A percentile compares a stretch with the other conserved stretches of the same genome.
phyloP scores from a whole-genome alignment of 345 rosid genomes.

The Cardamine occulta region DNA sequence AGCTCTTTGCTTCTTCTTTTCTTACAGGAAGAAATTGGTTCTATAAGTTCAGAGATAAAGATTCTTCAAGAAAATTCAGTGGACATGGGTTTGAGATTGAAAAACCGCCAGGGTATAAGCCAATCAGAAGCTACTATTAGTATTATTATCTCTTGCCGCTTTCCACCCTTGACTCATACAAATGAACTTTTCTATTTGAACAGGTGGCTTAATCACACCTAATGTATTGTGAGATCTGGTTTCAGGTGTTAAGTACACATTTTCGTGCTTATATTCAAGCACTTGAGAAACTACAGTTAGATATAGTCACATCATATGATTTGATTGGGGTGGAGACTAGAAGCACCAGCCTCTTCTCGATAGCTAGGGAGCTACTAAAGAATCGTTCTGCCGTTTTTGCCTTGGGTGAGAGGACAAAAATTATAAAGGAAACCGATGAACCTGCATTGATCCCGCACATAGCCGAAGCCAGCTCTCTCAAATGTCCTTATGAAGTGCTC shows the following conservation, averaged over 20 bases:
- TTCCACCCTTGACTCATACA: conserved; percentile 25
- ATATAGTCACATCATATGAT: conserved; percentile 90
- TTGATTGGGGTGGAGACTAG: conserved; percentile 96
- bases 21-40: no score
- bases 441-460: no score
- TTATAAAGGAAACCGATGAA: conserved; percentile 51
- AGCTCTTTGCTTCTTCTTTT: no score
- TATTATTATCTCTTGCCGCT: conserved; percentile 26
- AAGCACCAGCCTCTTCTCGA: conserved; percentile 78
- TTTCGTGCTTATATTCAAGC: conserved; percentile 98
- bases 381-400: conserved; percentile 95
- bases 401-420: conserved; percentile 84
- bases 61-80: conserved; percentile 96
- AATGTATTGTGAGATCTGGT: conserved; percentile 6
- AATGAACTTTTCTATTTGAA: conserved; percentile 27
- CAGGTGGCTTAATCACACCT: conserved; percentile 83
- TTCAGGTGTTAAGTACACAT: conserved; percentile 97
- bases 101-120: conserved; percentile 88
- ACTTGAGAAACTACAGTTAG: conserved; percentile 89
- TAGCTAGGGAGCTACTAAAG: conserved; percentile 84
- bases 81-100: conserved; percentile 99
- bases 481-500: no score
- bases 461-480: no score
- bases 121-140: conserved; percentile 5
- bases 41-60: conserved; percentile 7